A percentile compares a stretch with the other conserved stretches of the same genome.
phyloP scores from a whole-genome alignment of 2,329 filamentous ascomycete genomes.

The Phyllosticta citribraziliensis region DNA sequence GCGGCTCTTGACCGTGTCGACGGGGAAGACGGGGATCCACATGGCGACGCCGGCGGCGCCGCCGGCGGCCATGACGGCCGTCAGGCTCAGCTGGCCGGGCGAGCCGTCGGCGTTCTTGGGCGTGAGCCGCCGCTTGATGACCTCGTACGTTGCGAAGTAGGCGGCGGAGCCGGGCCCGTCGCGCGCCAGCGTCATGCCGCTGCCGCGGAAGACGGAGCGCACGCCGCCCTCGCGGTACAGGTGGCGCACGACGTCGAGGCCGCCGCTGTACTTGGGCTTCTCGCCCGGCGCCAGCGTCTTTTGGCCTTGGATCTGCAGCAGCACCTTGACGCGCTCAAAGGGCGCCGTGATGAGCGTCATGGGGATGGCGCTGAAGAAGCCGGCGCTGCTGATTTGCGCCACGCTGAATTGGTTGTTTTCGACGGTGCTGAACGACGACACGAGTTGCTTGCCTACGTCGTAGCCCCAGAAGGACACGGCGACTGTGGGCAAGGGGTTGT shows the following conservation, averaged over 20 bases:
- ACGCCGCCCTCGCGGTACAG: constrained; percentile 86
- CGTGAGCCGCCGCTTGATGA: constrained; percentile 79
- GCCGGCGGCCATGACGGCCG: constrained; percentile 76
- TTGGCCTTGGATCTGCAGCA: constrained; percentile 94
- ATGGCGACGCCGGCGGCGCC: constrained; percentile 90
- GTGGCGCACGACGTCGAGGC: constrained; percentile 82
- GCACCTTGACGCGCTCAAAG: constrained; percentile 97
- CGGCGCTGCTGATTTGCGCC: constrained; percentile 79
- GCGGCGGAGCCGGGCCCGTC: constrained; percentile 89
- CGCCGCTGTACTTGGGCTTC: constrained; percentile 84
- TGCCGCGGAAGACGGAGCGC: constrained; percentile 85
- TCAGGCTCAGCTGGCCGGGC: constrained; percentile 68
- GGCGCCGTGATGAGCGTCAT: constrained; percentile 98
- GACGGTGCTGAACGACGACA: constrained; percentile 56
- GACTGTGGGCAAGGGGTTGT: constrained; percentile 31
- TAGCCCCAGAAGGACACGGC: constrained; percentile 73
- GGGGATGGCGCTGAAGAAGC: constrained; percentile 89
- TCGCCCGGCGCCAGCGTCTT: constrained; percentile 75
- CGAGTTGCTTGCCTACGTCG: constrained; percentile 86
- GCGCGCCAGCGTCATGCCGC: constrained; percentile 79
- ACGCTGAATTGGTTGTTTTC: constrained; percentile 67
- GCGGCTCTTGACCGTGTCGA: constrained; percentile 92
- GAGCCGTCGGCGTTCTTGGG: constrained; percentile 69
- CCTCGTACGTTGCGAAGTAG: constrained; percentile 96
- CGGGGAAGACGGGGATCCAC: constrained; percentile 98